Evolutionary conservation across 2,329 filamentous ascomycete species (phyloP).

Genomic region (Xenoacremonium recifei): DNA sequence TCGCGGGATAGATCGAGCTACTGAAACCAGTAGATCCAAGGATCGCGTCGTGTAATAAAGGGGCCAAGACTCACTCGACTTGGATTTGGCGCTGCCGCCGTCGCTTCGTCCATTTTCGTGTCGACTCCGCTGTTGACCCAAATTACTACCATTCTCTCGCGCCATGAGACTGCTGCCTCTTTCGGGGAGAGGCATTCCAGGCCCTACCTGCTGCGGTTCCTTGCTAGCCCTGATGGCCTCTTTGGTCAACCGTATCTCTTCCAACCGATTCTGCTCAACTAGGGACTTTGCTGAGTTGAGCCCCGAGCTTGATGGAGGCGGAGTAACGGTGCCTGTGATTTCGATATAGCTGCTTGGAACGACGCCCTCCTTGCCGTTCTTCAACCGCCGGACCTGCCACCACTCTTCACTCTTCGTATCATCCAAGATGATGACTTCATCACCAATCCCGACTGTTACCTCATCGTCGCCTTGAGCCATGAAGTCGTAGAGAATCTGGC

Average conservation of each 20-base stretch:
- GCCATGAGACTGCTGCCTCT: slow-evolving; percentile 75
- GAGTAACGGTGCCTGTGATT: slow-evolving; percentile 65
- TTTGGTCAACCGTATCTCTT: slow-evolving; percentile 81
- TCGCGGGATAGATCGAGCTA: no score
- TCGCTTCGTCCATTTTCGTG: slow-evolving; percentile 66
- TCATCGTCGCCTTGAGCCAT: slow-evolving; percentile 96
- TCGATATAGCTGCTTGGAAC: slow-evolving; percentile 97
- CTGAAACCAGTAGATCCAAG: no score
- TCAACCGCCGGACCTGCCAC: slow-evolving; percentile 92
- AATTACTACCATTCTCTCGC: slow-evolving; percentile 65
- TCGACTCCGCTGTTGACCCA: slow-evolving; percentile 67
- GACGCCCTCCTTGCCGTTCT: slow-evolving; percentile 92
- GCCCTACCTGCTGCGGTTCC: slow-evolving; percentile 66
- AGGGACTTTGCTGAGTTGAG: slow-evolving; percentile 56
- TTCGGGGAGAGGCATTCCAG: slow-evolving; percentile 71
- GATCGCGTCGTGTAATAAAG: no score
- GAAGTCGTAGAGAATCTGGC: slow-evolving; percentile 89
- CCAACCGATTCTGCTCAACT: slow-evolving; percentile 73
- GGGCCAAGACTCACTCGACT: slow-evolving; percentile 62
- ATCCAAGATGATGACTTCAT: slow-evolving; percentile 88
- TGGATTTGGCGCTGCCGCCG: slow-evolving; percentile 52
- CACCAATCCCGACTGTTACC: slow-evolving; percentile 84
- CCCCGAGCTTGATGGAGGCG: slow-evolving; percentile 49
- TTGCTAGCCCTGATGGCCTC: slow-evolving; percentile 69
- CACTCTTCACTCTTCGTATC: slow-evolving; percentile 93